A percentile compares a stretch with the other conserved stretches of the same genome.
These are phyloP conservation scores for Xylariaceae sp. DNA, from an alignment of 2,329 filamentous ascomycete species.

Conservation along the genomic window DNA sequence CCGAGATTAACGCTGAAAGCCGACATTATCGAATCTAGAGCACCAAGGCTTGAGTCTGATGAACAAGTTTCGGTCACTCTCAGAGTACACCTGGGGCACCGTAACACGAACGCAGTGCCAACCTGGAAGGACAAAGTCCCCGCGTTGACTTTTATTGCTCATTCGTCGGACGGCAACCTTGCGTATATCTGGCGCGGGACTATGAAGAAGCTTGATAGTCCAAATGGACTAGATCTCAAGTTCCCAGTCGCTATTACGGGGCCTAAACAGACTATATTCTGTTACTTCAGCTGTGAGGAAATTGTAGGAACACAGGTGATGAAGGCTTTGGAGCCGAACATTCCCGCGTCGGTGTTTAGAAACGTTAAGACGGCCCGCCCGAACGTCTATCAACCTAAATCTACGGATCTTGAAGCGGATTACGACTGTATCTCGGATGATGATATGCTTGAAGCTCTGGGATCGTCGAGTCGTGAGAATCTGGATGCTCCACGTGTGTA, in stretches of 20 bases:
- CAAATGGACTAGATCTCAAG: conserved; percentile 50
- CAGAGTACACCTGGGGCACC: conserved; percentile 62
- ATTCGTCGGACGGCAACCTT: conserved; percentile 62
- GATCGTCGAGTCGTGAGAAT: conserved; percentile 15
- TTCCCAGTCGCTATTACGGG: conserved; percentile 53
- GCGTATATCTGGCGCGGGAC: conserved; percentile 63
- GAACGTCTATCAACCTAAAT: not conserved
- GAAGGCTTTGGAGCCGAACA: conserved; percentile 24
- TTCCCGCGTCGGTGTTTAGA: conserved; percentile 33
- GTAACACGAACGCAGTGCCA: conserved; percentile 57
- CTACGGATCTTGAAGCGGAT: conserved; percentile 21
- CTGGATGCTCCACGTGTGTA: conserved; percentile 20
- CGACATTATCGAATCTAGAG: conserved; percentile 34
- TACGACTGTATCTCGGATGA: conserved; percentile 38
- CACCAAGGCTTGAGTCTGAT: conserved; percentile 30
- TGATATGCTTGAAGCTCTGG: conserved; percentile 36
- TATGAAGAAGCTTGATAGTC: conserved; percentile 58
- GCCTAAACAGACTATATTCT: conserved; percentile 54
- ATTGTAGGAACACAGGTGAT: conserved; percentile 58
- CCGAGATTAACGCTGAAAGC: conserved; percentile 49
- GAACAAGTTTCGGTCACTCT: conserved; percentile 54
- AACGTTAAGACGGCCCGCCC: not conserved
- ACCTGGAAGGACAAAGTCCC: conserved; percentile 60
- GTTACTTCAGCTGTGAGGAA: conserved; percentile 76
- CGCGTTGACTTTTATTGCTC: conserved; percentile 67